phyloP scores from a whole-genome alignment of 352 stramenopile species.

The Phytophthora boehmeriae region DNA sequence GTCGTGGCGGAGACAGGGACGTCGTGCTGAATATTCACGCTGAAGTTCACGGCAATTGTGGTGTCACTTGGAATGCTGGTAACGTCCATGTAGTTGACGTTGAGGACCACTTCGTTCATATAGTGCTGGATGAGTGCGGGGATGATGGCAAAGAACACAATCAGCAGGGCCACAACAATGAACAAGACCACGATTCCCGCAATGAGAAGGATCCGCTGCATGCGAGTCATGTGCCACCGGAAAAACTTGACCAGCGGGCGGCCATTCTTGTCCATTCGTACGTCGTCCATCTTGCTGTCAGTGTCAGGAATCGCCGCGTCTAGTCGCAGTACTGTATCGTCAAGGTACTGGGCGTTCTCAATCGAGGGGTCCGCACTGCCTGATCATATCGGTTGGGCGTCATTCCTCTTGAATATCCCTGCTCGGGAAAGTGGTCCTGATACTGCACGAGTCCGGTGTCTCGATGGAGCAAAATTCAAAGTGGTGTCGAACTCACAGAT shows the following conservation, averaged over 20 bases:
- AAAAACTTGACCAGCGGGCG: conserved; percentile 49
- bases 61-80: conserved; percentile 42
- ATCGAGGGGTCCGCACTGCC: conserved; percentile 16
- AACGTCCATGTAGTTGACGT: conserved; percentile 73
- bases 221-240: conserved; percentile 51
- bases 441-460: background rate
- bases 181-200: conserved; percentile 39
- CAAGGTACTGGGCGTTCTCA: conserved; percentile 29
- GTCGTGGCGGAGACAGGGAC: conserved; percentile 44
- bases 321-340: conserved; percentile 19
- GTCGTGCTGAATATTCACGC: conserved; percentile 55
- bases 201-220: conserved; percentile 40
- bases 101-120: conserved; percentile 53
- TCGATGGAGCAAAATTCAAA: background rate
- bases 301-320: conserved; percentile 16
- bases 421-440: conserved; percentile 6
- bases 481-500: background rate
- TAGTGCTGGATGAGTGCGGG: conserved; percentile 60
- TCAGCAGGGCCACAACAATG: conserved; percentile 50
- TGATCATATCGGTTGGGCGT: conserved; percentile 26
- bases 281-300: conserved; percentile 25
- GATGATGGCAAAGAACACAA: conserved; percentile 60
- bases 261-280: conserved; percentile 22
- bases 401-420: conserved; percentile 5
- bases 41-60: conserved; percentile 51